A percentile compares a stretch with the other conserved stretches of the same genome.
Evolutionary conservation across 352 stramenopile genomes (phyloP).

Genomic region (Globisporangium perplexum): DNA sequence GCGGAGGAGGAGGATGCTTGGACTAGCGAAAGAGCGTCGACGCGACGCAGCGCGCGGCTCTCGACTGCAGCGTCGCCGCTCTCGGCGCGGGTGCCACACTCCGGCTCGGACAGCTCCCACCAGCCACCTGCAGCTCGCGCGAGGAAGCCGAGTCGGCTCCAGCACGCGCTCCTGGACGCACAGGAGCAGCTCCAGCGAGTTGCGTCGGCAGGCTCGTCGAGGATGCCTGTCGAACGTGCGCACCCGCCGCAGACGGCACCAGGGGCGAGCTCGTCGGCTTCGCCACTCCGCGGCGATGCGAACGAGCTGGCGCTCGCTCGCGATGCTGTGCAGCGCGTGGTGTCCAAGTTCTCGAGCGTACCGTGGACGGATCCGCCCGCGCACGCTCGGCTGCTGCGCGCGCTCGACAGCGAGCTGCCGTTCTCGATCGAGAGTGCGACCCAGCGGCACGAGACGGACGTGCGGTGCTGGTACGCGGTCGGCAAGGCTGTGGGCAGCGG

Average conservation of each 20-base stretch:
- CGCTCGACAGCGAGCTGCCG: not conserved
- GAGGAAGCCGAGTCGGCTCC: constrained; percentile 17
- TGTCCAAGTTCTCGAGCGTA: not conserved
- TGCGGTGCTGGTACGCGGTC: constrained; percentile 32
- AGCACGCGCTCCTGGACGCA: constrained; percentile 14
- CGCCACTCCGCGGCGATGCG: not conserved
- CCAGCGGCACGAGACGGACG: constrained; percentile 16
- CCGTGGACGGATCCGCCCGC: not conserved
- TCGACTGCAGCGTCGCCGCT: not conserved
- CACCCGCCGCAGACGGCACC: no score
- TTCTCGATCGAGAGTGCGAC: not conserved
- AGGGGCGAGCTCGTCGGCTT: no score
- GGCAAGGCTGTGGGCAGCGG: constrained; percentile 42
- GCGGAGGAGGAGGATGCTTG: no score
- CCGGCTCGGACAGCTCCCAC: not conserved
- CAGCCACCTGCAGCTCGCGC: not conserved
- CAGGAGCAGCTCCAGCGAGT: not conserved
- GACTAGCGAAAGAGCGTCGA: no score
- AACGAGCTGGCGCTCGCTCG: constrained; percentile 5
- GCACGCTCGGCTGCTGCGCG: not conserved
- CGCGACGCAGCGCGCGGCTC: not conserved
- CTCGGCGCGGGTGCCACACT: not conserved
- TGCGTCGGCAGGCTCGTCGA: not conserved
- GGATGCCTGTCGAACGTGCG: no score
- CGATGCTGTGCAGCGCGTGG: not conserved